phyloP scores from a whole-genome alignment of 2,329 filamentous ascomycete genomes.

The Colletotrichum chrysophilum region DNA sequence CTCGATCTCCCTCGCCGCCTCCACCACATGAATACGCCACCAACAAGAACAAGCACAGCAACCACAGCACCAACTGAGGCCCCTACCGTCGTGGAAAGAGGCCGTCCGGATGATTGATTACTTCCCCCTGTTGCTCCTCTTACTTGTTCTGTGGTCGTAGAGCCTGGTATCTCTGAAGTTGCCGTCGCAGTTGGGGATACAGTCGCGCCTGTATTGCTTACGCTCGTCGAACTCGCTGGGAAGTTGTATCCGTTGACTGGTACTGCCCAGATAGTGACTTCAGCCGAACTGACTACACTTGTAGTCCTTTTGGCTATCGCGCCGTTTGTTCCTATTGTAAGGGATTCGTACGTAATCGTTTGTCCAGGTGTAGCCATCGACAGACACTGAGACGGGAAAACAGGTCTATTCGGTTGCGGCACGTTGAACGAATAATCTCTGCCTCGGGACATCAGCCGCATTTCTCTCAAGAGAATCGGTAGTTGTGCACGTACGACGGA shows the following conservation, averaged over 20 bases:
- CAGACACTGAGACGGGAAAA: neutral
- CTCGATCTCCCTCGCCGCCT: neutral
- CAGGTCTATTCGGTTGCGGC: neutral
- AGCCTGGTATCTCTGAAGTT: neutral
- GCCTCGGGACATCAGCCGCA: neutral
- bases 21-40: neutral
- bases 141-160: neutral
- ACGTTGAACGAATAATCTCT: neutral
- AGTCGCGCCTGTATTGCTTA: neutral
- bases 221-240: neutral
- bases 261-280: neutral
- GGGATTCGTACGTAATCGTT: neutral
- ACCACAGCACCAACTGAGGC: neutral
- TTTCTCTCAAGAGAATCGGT: neutral
- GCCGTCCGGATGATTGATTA: neutral
- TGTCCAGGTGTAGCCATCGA: neutral
- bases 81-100: neutral
- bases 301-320: neutral
- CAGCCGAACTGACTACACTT: neutral
- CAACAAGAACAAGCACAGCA: neutral
- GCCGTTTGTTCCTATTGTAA: neutral
- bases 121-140: neutral
- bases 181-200: neutral
- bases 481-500: neutral
- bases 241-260: neutral